A percentile compares a stretch with the other conserved stretches of the same genome.
Evolutionary conservation across 331 rosid genomes (phyloP).

Genomic region (Malus hybrid): DNA sequence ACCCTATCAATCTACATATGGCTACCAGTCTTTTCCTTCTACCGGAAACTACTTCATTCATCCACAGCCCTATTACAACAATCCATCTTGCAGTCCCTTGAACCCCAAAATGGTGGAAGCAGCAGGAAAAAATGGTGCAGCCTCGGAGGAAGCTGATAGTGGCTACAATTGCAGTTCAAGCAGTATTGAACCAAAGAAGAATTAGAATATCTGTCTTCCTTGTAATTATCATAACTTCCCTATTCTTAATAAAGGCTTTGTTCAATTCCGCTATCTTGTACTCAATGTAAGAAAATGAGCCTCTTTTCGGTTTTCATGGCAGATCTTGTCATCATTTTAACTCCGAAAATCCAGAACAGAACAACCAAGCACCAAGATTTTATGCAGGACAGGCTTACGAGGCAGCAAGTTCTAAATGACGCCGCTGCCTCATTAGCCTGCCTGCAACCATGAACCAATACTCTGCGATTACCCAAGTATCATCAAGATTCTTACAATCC

Average conservation of each 20-base stretch:
- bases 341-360: background rate
- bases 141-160: slow-evolving; percentile 33
- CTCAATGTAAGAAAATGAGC: background rate
- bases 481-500: background rate
- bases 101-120: slow-evolving; percentile 29
- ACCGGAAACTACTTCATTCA: slow-evolving; percentile 45
- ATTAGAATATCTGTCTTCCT: background rate
- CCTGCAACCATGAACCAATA: background rate
- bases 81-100: slow-evolving; percentile 21
- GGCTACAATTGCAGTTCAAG: slow-evolving; percentile 48
- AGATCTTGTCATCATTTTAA: background rate
- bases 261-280: background rate
- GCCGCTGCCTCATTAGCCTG: too few relatives aligned
- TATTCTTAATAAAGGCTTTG: background rate
- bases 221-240: background rate
- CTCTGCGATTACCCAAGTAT: background rate
- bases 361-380: too few relatives aligned
- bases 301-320: background rate
- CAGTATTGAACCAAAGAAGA: slow-evolving; percentile 26
- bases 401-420: too few relatives aligned
- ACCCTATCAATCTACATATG: slow-evolving; percentile 41
- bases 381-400: too few relatives aligned
- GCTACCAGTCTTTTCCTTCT: slow-evolving; percentile 48
- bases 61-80: slow-evolving; percentile 41
- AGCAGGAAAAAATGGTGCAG: slow-evolving; percentile 24